Percentiles rank a stretch among this genome's conserved stretches.
Conservation (phyloP, 352 stramenopile genomes). For the Phytophthora sojae region DNA sequence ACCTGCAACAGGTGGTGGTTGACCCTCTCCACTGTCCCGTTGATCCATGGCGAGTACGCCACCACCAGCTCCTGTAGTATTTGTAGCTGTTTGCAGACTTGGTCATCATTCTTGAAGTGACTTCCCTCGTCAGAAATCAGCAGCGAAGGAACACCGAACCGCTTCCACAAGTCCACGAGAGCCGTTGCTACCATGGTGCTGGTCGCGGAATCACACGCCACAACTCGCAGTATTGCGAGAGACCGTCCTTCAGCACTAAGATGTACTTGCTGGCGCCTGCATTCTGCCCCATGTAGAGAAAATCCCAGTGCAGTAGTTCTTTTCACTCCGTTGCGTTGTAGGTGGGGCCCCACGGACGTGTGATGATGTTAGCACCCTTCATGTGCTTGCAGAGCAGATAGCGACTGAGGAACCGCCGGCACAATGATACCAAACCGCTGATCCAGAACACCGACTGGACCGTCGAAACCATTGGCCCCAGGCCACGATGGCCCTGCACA, state of each 20-base stretch:
- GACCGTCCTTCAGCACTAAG: constrained; percentile 17
- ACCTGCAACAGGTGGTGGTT: background rate
- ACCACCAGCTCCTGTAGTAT: background rate
- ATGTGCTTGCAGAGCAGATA: constrained; percentile 27
- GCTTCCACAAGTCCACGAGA: constrained; percentile 26
- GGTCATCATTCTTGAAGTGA: background rate
- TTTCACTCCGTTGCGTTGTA: constrained; percentile 9
- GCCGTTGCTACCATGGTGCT: constrained; percentile 5
- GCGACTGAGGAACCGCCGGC: background rate
- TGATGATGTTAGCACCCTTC: constrained; percentile 11
- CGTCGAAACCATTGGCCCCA: background rate
- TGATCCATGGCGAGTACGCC: background rate
- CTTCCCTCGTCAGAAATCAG: constrained; percentile 19
- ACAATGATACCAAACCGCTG: background rate
- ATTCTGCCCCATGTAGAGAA: constrained; percentile 5
- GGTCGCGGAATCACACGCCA: constrained; percentile 14
- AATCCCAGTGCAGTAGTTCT: constrained; percentile 20
- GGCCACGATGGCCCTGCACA: constrained; percentile 4
- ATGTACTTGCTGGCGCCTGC: constrained; percentile 3
- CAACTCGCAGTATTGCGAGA: constrained; percentile 22
- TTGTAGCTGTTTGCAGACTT: background rate
- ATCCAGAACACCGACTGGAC: background rate
- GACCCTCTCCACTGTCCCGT: background rate
- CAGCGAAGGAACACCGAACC: constrained; percentile 14
- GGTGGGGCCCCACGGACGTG: background rate